These are phyloP conservation scores for Penicillium manginii DNA, from an alignment of 495 filamentous ascomycete genomes.

Conservation along the genomic window DNA sequence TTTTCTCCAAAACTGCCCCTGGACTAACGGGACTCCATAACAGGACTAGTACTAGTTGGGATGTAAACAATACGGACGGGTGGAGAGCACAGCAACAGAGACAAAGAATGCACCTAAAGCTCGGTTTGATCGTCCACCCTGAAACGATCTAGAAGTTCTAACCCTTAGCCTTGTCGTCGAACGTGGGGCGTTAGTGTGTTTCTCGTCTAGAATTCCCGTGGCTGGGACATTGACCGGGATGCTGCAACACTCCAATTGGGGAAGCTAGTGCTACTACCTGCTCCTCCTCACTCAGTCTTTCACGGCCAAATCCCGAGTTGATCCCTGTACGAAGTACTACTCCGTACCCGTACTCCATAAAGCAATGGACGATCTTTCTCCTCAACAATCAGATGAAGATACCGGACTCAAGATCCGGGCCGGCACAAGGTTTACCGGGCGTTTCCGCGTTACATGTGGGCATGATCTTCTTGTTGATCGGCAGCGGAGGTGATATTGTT, in stretches of 20 bases:
- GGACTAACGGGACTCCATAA: slow-evolving; percentile 1
- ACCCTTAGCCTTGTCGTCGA: slow-evolving; percentile 14
- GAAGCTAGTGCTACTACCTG: slow-evolving; percentile 3
- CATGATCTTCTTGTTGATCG: slow-evolving; percentile 13
- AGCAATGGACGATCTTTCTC: slow-evolving; percentile 12
- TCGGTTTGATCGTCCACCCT: slow-evolving; percentile 44
- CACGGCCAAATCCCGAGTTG: not conserved
- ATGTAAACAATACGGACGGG: not conserved
- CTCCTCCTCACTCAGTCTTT: not conserved
- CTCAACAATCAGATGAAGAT: not conserved
- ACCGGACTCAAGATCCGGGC: slow-evolving; percentile 6
- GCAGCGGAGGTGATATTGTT: slow-evolving; percentile 11
- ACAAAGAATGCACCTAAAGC: slow-evolving; percentile 12
- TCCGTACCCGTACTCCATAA: not conserved
- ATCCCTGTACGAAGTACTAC: not conserved
- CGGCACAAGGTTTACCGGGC: slow-evolving; percentile 4
- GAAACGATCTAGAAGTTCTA: slow-evolving; percentile 47
- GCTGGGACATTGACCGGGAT: slow-evolving; percentile 14
- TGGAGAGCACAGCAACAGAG: slow-evolving; percentile 20
- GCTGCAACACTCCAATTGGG: slow-evolving; percentile 21
- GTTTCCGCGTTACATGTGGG: slow-evolving; percentile 2
- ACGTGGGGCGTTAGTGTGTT: slow-evolving; percentile 14
- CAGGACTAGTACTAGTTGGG: not conserved
- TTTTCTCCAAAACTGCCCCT: slow-evolving; percentile 9
- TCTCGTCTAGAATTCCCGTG: slow-evolving; percentile 11